phyloP scores from a whole-genome alignment of 306 rosid species.

The Lithocarpus polystachyus region DNA sequence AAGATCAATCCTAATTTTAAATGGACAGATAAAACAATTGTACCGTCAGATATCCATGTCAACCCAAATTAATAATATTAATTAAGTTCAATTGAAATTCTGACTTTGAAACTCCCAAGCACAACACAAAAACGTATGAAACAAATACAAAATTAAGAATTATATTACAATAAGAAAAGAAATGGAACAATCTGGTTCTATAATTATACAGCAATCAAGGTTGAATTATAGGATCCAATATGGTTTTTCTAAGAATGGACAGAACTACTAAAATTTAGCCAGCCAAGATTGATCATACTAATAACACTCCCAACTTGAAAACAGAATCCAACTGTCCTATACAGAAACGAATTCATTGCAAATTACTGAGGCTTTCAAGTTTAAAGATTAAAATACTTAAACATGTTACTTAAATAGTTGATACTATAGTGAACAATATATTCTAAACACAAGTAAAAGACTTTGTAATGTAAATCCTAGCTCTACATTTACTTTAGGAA shows the following conservation, averaged over 20 bases:
- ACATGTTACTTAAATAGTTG: neutral
- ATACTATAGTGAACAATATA: neutral
- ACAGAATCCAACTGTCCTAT: neutral
- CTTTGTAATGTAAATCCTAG: neutral
- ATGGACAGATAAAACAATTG: too few species aligned
- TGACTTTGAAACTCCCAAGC: too few species aligned
- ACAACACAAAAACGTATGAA: too few species aligned
- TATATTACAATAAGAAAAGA: neutral
- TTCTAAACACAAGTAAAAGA: neutral
- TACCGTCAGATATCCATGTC: too few species aligned
- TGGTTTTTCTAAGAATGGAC: neutral
- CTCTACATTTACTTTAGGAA: neutral
- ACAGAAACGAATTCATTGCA: neutral
- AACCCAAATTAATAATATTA: too few species aligned
- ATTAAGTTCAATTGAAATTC: too few species aligned
- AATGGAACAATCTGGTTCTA: neutral
- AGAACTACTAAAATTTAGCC: neutral
- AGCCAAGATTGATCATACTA: neutral
- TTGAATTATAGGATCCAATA: neutral
- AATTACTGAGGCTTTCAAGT: neutral
- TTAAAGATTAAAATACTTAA: neutral
- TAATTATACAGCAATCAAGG: neutral
- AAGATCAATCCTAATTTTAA: too few species aligned
- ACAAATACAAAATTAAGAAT: neutral
- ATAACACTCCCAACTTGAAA: neutral